Conservation (phyloP, 345 rosid genomes). For the Euphorbia pulcherrima region DNA sequence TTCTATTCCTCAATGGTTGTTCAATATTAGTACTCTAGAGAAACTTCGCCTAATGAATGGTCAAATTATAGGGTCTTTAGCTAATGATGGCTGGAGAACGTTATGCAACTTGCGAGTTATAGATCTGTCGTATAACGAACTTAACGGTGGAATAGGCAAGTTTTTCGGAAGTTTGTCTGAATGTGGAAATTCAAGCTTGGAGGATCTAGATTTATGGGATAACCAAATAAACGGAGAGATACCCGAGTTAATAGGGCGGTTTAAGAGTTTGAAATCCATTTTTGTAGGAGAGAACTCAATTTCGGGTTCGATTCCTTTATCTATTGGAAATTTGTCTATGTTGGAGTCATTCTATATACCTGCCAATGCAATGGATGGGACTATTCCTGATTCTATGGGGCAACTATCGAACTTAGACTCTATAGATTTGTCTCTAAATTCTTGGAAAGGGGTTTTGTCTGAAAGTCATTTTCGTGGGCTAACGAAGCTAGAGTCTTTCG, state of each 20-base stretch:
- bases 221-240: slow-evolving; percentile 10
- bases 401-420: slow-evolving; percentile 4
- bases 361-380: slow-evolving; percentile 20
- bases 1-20: slow-evolving; percentile 40
- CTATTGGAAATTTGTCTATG: slow-evolving; percentile 11
- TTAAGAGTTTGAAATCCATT: slow-evolving; percentile 10
- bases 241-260: slow-evolving; percentile 9
- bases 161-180: slow-evolving; percentile 32
- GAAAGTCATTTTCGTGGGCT: slow-evolving; percentile 18
- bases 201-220: slow-evolving; percentile 19
- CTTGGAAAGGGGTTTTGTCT: slow-evolving; percentile 20
- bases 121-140: slow-evolving; percentile 43
- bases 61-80: slow-evolving; percentile 22
- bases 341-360: slow-evolving; percentile 11
- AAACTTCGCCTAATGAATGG: slow-evolving; percentile 34
- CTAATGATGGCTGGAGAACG: slow-evolving; percentile 36
- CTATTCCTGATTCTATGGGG: slow-evolving; percentile 18
- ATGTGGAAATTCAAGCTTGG: slow-evolving; percentile 28
- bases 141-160: slow-evolving; percentile 35
- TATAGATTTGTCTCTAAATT: slow-evolving; percentile 15
- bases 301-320: slow-evolving; percentile 15
- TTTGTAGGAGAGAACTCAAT: slow-evolving; percentile 1
- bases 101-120: slow-evolving; percentile 32
- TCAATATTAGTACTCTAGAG: slow-evolving; percentile 42
- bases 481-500: slow-evolving; percentile 7